phyloP scores from a whole-genome alignment of 106 monocot species.

The Dioscorea dumetorum region DNA sequence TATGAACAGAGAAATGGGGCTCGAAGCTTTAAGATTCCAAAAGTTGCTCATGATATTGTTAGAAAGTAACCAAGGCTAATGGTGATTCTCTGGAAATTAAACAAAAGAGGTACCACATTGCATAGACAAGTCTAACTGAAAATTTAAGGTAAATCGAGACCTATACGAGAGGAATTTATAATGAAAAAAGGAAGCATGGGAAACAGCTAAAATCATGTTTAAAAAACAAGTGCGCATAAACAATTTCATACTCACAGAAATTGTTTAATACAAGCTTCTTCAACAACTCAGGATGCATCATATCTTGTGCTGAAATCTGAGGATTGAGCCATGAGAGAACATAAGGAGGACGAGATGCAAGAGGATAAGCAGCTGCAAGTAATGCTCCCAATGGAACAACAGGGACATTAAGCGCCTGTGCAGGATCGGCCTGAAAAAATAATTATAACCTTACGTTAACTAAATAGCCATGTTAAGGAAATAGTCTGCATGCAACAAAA shows the following conservation, averaged over 20 bases:
- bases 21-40: no score
- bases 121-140: no score
- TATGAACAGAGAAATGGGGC: no score
- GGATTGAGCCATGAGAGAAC: slow-evolving; percentile 74
- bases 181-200: no score
- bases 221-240: background rate
- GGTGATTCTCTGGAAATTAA: no score
- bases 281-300: slow-evolving; percentile 95
- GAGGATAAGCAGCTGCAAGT: slow-evolving; percentile 73
- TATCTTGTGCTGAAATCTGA: slow-evolving; percentile 80
- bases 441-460: background rate
- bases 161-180: no score
- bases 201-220: no score
- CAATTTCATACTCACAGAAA: slow-evolving; percentile 59
- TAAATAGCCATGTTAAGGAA: background rate
- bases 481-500: background rate
- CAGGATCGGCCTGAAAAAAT: slow-evolving; percentile 82
- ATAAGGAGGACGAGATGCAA: slow-evolving; percentile 75
- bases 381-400: slow-evolving; percentile 82
- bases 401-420: slow-evolving; percentile 86
- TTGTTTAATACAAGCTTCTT: slow-evolving; percentile 90
- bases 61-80: no score
- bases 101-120: no score
- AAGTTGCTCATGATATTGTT: no score
- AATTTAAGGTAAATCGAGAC: no score